phyloP scores from a whole-genome alignment of 768 basidiomycete genomes.

The Leccinum olivaceopallidum region DNA sequence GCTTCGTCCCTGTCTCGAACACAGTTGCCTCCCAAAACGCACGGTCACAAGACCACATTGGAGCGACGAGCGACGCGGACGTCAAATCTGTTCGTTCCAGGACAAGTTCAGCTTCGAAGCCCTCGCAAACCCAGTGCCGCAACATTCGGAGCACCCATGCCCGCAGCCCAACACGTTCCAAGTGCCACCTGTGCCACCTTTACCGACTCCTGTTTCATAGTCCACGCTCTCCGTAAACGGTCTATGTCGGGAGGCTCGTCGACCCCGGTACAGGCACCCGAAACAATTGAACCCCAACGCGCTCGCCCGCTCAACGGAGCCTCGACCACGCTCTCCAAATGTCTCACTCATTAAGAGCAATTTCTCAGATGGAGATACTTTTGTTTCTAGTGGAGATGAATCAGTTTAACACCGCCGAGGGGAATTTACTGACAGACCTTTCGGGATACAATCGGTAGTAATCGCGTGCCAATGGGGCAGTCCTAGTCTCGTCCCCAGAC shows the following conservation, averaged over 20 bases:
- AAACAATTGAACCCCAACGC: constrained; percentile 1
- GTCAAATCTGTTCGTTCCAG: constrained; percentile 26
- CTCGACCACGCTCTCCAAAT: constrained; percentile 16
- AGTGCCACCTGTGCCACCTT: constrained; percentile 38
- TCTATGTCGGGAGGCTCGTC: constrained; percentile 11
- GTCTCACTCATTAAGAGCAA: constrained; percentile 22
- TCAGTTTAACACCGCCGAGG: constrained; percentile 33
- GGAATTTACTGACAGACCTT: no score
- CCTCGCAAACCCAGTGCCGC: constrained; percentile 52
- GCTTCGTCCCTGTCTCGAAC: background rate
- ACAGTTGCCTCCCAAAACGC: constrained; percentile 9
- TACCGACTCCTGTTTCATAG: constrained; percentile 20
- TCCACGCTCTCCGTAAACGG: constrained; percentile 19
- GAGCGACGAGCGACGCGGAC: constrained; percentile 23
- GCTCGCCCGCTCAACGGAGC: constrained; percentile 9
- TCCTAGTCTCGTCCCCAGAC: no score
- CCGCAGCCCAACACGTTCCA: constrained; percentile 50
- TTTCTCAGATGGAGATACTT: constrained; percentile 30
- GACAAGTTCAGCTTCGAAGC: constrained; percentile 29
- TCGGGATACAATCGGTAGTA: no score
- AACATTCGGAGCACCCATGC: constrained; percentile 62
- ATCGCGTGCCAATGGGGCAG: no score
- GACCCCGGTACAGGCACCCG: constrained; percentile 2
- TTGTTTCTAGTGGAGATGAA: constrained; percentile 29
- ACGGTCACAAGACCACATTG: constrained; percentile 22